phyloP scores from a whole-genome alignment of 441 rosid species.

The Isatis lusitanica region DNA sequence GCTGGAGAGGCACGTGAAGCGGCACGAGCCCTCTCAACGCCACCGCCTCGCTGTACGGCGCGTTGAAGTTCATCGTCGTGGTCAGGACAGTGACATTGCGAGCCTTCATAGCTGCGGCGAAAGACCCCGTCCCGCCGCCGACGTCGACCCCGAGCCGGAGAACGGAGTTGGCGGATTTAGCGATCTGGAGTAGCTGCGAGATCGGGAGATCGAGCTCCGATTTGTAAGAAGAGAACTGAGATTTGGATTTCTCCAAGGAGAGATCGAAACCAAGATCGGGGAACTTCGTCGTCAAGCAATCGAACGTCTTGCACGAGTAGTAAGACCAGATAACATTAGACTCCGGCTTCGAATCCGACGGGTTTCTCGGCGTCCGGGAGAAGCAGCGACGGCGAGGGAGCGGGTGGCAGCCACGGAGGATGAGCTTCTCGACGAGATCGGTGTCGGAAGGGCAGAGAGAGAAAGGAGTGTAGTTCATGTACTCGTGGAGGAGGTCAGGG shows the following conservation, averaged over 20 bases:
- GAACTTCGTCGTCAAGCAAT: constrained; percentile 53
- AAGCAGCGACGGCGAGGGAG: constrained; percentile 98
- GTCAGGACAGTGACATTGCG: constrained; percentile 72
- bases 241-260: constrained; percentile 43
- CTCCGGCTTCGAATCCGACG: constrained; percentile 60
- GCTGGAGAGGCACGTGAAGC: constrained; percentile 90
- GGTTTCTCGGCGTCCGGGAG: constrained; percentile 67
- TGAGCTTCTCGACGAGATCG: constrained; percentile 71
- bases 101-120: constrained; percentile 81
- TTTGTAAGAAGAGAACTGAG: constrained; percentile 48
- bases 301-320: constrained; percentile 70
- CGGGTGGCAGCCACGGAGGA: constrained; percentile 92
- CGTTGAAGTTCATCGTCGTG: constrained; percentile 86
- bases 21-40: constrained; percentile 86
- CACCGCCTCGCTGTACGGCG: constrained; percentile 84
- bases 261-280: constrained; percentile 67
- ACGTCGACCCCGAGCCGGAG: constrained; percentile 80
- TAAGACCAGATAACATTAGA: constrained; percentile 68
- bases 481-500: constrained; percentile 88
- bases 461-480: constrained; percentile 87
- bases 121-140: constrained; percentile 89
- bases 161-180: constrained; percentile 55
- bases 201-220: constrained; percentile 91
- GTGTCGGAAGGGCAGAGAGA: constrained; percentile 76
- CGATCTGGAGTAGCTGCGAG: constrained; percentile 73